Evolutionary conservation across 345 rosid species (phyloP).

Genomic region (Gossypium herbaceum): DNA sequence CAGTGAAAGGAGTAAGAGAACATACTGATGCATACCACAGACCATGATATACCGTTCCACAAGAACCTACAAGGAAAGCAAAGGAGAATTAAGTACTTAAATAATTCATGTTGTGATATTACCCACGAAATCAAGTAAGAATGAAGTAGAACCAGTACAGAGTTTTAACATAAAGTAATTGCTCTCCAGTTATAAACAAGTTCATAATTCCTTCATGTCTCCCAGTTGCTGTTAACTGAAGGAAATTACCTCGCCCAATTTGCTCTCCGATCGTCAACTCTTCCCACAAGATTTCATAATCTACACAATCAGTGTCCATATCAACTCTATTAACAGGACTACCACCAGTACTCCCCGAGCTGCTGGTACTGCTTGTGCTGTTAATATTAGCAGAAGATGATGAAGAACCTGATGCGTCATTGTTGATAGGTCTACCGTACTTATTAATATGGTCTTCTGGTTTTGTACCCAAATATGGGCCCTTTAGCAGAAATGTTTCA

Average conservation of each 20-base stretch:
- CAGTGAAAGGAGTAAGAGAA: constrained; percentile 43
- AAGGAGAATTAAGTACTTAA: constrained; percentile 24
- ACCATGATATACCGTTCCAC: constrained; percentile 94
- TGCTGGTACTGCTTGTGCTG: constrained; percentile 89
- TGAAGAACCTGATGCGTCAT: constrained; percentile 72
- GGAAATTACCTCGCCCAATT: constrained; percentile 78
- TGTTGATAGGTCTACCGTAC: constrained; percentile 42
- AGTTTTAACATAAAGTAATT: neutral
- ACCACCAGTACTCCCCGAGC: constrained; percentile 80
- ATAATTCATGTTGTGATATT: neutral
- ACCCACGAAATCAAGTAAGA: neutral
- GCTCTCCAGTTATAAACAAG: neutral
- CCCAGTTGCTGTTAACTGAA: constrained; percentile 8
- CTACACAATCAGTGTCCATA: constrained; percentile 66
- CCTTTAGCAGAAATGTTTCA: constrained; percentile 36
- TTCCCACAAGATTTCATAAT: constrained; percentile 90
- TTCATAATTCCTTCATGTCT: neutral
- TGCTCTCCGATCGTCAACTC: constrained; percentile 77
- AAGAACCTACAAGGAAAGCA: constrained; percentile 59
- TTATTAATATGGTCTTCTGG: constrained; percentile 47
- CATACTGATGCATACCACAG: constrained; percentile 99
- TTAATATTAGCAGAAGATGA: constrained; percentile 64
- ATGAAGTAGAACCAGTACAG: neutral
- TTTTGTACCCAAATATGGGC: constrained; percentile 38
- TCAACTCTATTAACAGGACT: constrained; percentile 75